Percentiles rank a stretch among this genome's conserved stretches.
Evolutionary conservation across 768 basidiomycete genomes (phyloP).

Genomic region (Suillus paluster): DNA sequence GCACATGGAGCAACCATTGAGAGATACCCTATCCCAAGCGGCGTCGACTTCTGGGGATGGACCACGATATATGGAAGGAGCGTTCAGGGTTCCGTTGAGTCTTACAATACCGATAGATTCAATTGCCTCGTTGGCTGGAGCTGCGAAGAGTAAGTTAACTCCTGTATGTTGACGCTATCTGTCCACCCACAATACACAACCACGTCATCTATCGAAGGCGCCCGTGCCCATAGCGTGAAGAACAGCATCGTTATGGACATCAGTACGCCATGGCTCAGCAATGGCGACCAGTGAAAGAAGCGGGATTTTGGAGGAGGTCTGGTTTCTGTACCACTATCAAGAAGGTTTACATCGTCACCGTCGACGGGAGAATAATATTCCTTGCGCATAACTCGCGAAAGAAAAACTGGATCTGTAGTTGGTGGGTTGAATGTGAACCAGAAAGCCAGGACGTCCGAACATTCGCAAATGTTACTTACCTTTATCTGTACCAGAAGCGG

Average conservation of each 20-base stretch:
- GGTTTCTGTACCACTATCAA: neutral
- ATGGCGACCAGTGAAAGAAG: neutral
- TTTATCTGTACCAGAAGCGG: neutral
- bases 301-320: neutral
- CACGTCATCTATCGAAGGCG: too few relatives aligned
- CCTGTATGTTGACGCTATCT: too few relatives aligned
- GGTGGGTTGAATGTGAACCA: neutral
- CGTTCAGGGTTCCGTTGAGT: too few relatives aligned
- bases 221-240: too few relatives aligned
- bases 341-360: neutral
- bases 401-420: neutral
- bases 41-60: constrained; percentile 13
- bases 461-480: too few relatives aligned
- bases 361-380: neutral
- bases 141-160: too few relatives aligned
- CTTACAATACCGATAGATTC: too few relatives aligned
- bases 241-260: too few relatives aligned
- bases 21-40: constrained; percentile 13
- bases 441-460: neutral
- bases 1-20: constrained; percentile 4
- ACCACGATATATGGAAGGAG: too few relatives aligned
- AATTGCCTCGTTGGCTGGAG: too few relatives aligned
- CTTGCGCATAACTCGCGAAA: neutral
- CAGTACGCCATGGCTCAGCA: too few relatives aligned
- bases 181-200: too few relatives aligned